Conservation (phyloP, 23 red algal species). For the Gracilaria caudata region DNA sequence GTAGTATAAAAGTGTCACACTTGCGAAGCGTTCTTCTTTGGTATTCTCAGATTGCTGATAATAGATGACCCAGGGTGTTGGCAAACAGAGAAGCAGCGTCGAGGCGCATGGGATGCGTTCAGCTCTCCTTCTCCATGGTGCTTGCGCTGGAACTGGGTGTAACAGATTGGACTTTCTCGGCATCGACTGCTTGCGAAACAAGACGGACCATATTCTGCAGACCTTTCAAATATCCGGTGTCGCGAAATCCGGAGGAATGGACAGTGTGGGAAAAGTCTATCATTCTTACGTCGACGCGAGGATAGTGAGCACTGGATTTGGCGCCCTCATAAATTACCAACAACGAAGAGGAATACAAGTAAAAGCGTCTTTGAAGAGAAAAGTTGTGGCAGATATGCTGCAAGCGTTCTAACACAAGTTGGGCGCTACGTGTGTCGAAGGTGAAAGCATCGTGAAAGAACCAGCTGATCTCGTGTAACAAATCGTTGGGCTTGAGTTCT, state of each 20-base stretch:
- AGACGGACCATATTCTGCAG: constrained; percentile 10
- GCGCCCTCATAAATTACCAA: constrained; percentile 90
- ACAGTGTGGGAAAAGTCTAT: constrained; percentile 94
- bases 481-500: constrained; percentile 35
- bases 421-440: constrained; percentile 4
- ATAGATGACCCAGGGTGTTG: no score
- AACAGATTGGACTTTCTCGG: background rate
- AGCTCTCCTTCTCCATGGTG: background rate
- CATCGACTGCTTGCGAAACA: background rate
- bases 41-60: no score
- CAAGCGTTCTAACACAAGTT: constrained; percentile 16
- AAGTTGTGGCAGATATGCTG: constrained; percentile 38
- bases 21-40: no score
- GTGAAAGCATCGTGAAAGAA: constrained; percentile 71
- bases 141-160: background rate
- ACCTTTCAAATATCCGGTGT: constrained; percentile 31
- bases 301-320: background rate
- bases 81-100: no score
- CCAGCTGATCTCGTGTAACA: constrained; percentile 49
- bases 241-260: background rate
- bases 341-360: constrained; percentile 87
- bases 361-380: constrained; percentile 54
- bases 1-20: no score
- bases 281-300: constrained; percentile 75
- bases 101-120: background rate